Base-by-base conservation (phyloP, 2,329 filamentous ascomycete species). In the Exophiala alcalophila region DNA sequence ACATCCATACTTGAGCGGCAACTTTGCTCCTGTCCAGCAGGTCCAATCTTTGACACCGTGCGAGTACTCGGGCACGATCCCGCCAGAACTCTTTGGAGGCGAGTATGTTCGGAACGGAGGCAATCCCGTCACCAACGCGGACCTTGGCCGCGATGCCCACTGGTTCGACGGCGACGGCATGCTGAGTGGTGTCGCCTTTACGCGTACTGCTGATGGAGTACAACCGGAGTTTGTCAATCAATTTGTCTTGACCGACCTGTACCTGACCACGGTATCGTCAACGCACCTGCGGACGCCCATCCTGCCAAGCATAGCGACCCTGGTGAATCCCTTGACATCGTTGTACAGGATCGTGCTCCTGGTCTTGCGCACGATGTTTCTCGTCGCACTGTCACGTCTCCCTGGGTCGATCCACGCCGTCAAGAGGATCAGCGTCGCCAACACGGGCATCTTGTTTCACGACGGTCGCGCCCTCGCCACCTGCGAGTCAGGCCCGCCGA, bases 131-230 rank as follows among this genome's bases (percentile, higher is more conserved):
- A 72, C 72, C 19, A 80, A 84, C 44, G 67, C 76, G 15, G 76
- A 83, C 40, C 60, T 78, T 2, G 73, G 72, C 26, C 71, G 80
- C 50, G 79, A 83, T 57, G 74, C 78, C 6, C 83, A 86, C 58
- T 86, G 81, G 81, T 86, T 86, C 49, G 83, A 86, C 53, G 83
- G 83, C 21, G 82, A 86, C 58, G 83, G 83, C 4, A 86, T 86
- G 83, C 73, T 86, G 8, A 77, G 77, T 20, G 83, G 83, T 1
- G 81, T 86, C 0, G 69, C 70, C 12, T 86, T 84, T 58, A 66
- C 66, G 19, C 68, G 67, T 2, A 62, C 63, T 2, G 61, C 64
- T 4, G 59, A 68, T 2, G 51, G 61, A 2, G 70, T 82, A 1
- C 59, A 68, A 44, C 81, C 82, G 0, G 70, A 81, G 40, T 86